Evolutionary conservation across 192 early-diverging fungal species (phyloP).

Genomic region (Borealophlyctis nickersoniae): DNA sequence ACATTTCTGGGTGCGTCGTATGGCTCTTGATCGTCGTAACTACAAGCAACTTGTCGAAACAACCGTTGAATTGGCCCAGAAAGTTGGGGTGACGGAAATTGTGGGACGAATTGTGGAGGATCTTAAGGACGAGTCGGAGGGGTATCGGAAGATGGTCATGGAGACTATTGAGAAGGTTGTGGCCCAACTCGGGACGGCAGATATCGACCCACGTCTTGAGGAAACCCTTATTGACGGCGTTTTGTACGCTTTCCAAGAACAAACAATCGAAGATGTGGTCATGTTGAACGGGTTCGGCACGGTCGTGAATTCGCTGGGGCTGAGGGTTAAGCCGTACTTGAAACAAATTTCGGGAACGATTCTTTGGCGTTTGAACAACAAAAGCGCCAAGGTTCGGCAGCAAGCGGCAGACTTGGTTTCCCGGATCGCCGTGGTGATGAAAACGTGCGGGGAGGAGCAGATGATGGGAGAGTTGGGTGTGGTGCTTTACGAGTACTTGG

Average conservation of each 20-base stretch:
- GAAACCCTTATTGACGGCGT: constrained; percentile 96
- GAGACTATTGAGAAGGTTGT: constrained; percentile 89
- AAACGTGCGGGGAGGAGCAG: constrained; percentile 91
- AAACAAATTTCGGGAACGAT: constrained; percentile 93
- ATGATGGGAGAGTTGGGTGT: constrained; percentile 89
- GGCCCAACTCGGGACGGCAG: constrained; percentile 74
- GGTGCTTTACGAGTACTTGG: constrained; percentile 96
- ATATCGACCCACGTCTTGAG: constrained; percentile 88
- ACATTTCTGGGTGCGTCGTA: constrained; percentile 96
- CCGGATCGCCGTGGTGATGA: constrained; percentile 90
- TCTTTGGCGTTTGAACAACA: constrained; percentile 97
- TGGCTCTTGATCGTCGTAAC: constrained; percentile 93
- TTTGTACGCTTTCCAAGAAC: constrained; percentile 98
- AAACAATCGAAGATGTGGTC: constrained; percentile 85
- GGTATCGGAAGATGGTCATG: constrained; percentile 97
- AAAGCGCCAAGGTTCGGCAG: constrained; percentile 90
- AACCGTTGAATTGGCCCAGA: constrained; percentile 90
- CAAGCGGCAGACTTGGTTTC: constrained; percentile 97
- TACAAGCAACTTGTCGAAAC: constrained; percentile 92
- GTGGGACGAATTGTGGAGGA: constrained; percentile 82
- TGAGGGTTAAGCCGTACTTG: constrained; percentile 87
- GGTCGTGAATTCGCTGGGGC: constrained; percentile 85
- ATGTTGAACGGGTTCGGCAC: constrained; percentile 96
- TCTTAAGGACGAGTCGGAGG: constrained; percentile 92
- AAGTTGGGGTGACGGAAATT: constrained; percentile 90